Percentiles rank a stretch among this genome's conserved stretches.
These are phyloP conservation scores for Pythium aphanidermatum DNA, from an alignment of 352 stramenopile genomes.

Conservation along the genomic window DNA sequence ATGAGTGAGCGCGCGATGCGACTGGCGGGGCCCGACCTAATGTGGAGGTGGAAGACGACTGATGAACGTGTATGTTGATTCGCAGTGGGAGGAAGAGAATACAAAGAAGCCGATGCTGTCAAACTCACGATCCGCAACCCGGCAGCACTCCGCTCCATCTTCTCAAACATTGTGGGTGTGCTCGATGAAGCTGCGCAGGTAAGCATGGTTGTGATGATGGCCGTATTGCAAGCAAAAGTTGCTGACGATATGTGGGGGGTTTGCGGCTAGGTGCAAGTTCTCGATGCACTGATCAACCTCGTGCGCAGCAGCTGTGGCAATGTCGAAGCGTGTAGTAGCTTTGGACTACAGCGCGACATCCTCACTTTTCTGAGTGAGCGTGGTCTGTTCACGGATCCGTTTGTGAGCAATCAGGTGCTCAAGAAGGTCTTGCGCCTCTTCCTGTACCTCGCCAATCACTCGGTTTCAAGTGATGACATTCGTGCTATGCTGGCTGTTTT, in stretches of 20 bases:
- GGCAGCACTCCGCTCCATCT: slow-evolving; percentile 49
- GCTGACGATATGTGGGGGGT: slow-evolving; percentile 1
- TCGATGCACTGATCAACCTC: slow-evolving; percentile 73
- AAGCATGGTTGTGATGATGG: no score
- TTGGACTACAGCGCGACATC: slow-evolving; percentile 69
- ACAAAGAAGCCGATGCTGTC: slow-evolving; percentile 45
- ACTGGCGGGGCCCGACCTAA: no score
- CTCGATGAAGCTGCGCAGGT: slow-evolving; percentile 63
- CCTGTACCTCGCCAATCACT: slow-evolving; percentile 74
- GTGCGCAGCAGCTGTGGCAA: slow-evolving; percentile 73
- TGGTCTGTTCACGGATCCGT: slow-evolving; percentile 54
- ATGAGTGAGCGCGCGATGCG: no score
- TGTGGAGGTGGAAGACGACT: no score
- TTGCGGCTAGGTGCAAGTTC: slow-evolving; percentile 31
- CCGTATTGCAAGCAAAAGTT: no score
- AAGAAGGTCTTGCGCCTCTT: slow-evolving; percentile 78
- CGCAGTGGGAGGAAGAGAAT: slow-evolving; percentile 59
- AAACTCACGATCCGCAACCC: slow-evolving; percentile 65
- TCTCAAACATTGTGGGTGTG: slow-evolving; percentile 57
- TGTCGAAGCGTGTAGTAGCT: slow-evolving; percentile 62
- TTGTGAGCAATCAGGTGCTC: slow-evolving; percentile 49
- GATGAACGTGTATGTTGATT: neutral
- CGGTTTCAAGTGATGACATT: slow-evolving; percentile 71
- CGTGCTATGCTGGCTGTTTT: slow-evolving; percentile 78
- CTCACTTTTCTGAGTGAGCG: slow-evolving; percentile 63